Evolutionary conservation across 306 rosid genomes (phyloP).

Genomic region (Cucumis cinereus): DNA sequence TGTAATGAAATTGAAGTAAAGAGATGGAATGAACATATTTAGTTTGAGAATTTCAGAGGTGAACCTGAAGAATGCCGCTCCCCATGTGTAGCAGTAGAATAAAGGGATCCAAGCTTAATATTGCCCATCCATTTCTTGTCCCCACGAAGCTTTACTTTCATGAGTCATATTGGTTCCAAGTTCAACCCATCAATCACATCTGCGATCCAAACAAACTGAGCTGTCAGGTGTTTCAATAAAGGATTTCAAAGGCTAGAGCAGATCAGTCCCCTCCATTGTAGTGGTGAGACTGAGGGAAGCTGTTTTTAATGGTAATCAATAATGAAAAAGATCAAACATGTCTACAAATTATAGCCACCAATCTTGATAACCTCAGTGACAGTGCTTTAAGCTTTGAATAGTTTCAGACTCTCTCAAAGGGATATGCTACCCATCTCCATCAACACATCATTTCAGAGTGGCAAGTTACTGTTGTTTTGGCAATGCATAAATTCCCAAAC

Average conservation of each 20-base stretch:
- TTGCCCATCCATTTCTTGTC: conserved; percentile 64
- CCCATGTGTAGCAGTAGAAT: conserved; percentile 39
- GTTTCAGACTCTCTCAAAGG: conserved; percentile 5
- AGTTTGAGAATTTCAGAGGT: conserved; percentile 2
- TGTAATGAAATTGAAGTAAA: neutral
- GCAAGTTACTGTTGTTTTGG: neutral
- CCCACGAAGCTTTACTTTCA: conserved; percentile 48
- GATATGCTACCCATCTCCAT: conserved; percentile 27
- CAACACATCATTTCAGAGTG: conserved; percentile 22
- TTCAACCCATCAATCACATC: conserved; percentile 63
- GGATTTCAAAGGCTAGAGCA: conserved; percentile 1
- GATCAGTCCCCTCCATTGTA: neutral
- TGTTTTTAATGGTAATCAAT: neutral
- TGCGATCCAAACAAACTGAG: conserved; percentile 17
- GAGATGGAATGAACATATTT: neutral
- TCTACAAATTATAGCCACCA: conserved; percentile 6
- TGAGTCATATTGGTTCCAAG: conserved; percentile 37
- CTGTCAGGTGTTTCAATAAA: conserved; percentile 13
- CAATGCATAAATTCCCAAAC: conserved; percentile 14
- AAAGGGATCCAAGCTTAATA: conserved; percentile 15
- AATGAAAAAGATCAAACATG: conserved; percentile 1
- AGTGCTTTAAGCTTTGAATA: conserved; percentile 5
- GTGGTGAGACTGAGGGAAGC: conserved; percentile 3
- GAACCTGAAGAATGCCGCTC: conserved; percentile 22
- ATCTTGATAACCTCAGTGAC: neutral